Evolutionary conservation across 805 yeast species (phyloP), one percentile per base, ranked within the genome.

Genomic region (Spathaspora sp.): DNA sequence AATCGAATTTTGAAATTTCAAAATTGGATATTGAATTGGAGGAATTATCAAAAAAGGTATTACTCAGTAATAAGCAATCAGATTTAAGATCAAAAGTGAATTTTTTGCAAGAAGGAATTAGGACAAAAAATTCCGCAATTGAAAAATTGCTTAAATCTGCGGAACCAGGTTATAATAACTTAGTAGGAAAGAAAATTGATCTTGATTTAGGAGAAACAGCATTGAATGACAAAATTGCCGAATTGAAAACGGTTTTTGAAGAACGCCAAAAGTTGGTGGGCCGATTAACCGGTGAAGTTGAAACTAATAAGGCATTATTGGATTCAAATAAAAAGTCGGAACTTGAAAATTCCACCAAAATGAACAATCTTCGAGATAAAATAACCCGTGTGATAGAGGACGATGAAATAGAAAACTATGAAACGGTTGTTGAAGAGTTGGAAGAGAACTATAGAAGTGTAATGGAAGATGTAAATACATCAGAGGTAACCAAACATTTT

Each of bases 401-500:
- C 49, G 61, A 60, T 12, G 78, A 74, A n/a, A 67, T 85, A 19
- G 74, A 73, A 2, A 77, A 77, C 0, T 87, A 82, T 60, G 81
- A 79, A 35, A 68, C 67, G 0, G 70, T 78, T 5, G 54, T 86
- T 2, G 62, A 65, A 26, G 86, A 81, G 14, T 72, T 85, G 5
- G 93, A 89, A 59, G 78, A 77, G 16, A 86, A 85, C 43, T 80
- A 81, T 56, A 77, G 80, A 42, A 76, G 76, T 17, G 82, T 89
- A 0, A 68, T 82, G 14, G 87, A 86, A 55, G 84, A 86, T 50
- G 63, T 81, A 31, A 89, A 89, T 61, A 82, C 88, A 56, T 79
- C 79, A 29, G 83, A 82, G 44, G 87, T 90, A 2, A 85, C 92
- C 0, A 71, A 81, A 23, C 81, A 81, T 42, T 91, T 86, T 67